These are phyloP conservation scores for Ceratocystis colombiana DNA, from an alignment of 2,329 filamentous ascomycete genomes.

Conservation along the genomic window DNA sequence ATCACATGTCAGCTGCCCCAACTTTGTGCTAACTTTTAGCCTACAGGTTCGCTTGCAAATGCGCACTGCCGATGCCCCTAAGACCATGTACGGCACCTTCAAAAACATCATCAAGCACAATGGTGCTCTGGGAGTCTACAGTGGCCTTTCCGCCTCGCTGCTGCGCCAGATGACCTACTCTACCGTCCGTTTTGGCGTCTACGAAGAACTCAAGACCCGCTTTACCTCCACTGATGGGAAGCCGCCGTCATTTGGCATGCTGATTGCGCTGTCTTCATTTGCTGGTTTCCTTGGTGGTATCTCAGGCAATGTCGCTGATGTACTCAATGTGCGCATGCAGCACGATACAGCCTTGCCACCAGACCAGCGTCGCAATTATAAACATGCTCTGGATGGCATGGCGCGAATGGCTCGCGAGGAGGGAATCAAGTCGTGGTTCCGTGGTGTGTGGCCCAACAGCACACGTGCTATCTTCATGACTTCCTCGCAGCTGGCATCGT, in stretches of 20 bases:
- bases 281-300: conserved; percentile 85
- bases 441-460: conserved; percentile 76
- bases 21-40: conserved; percentile 17
- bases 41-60: conserved; percentile 75
- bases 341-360: conserved; percentile 70
- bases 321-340: conserved; percentile 98
- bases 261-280: conserved; percentile 69
- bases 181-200: conserved; percentile 90
- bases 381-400: conserved; percentile 76
- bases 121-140: conserved; percentile 74
- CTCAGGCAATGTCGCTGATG: conserved; percentile 87
- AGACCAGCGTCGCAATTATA: conserved; percentile 73
- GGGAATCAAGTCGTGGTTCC: conserved; percentile 64
- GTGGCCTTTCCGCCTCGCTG: conserved; percentile 82
- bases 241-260: conserved; percentile 59
- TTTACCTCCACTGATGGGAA: conserved; percentile 40
- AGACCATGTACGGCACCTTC: conserved; percentile 78
- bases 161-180: conserved; percentile 93
- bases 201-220: conserved; percentile 78
- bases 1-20: conserved; percentile 15
- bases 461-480: conserved; percentile 81
- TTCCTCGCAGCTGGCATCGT: conserved; percentile 69
- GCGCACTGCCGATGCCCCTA: conserved; percentile 62
- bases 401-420: conserved; percentile 80
- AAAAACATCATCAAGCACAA: conserved; percentile 66